Percentiles rank a stretch among this genome's conserved stretches.
Conservation (phyloP, 2,329 filamentous ascomycete genomes). For the Xylariales sp. region DNA sequence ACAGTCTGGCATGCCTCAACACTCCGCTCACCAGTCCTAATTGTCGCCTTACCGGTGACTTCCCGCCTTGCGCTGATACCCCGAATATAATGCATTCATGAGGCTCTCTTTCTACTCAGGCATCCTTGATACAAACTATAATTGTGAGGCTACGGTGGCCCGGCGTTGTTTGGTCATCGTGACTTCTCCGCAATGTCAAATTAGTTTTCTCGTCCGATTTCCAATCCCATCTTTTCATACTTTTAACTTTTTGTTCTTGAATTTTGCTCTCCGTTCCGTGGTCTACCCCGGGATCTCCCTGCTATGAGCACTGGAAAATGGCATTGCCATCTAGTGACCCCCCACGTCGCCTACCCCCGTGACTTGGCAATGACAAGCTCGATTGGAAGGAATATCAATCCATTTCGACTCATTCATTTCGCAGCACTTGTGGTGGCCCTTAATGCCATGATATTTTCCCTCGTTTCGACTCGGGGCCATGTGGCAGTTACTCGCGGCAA, state of each 20-base stretch:
- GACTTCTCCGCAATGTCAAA: slow-evolving; percentile 46
- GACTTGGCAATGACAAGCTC: slow-evolving; percentile 16
- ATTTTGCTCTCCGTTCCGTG: slow-evolving; percentile 32
- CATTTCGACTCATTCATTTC: slow-evolving; percentile 13
- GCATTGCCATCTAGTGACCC: slow-evolving; percentile 26
- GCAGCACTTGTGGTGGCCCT: slow-evolving; percentile 1
- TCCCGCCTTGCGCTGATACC: slow-evolving; percentile 62
- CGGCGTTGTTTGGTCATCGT: slow-evolving; percentile 56
- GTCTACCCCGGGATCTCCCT: slow-evolving; percentile 10
- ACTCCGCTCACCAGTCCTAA: slow-evolving; percentile 83
- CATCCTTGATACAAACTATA: slow-evolving; percentile 51
- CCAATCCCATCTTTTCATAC: slow-evolving; percentile 45
- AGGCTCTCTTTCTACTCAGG: slow-evolving; percentile 53
- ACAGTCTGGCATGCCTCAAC: slow-evolving; percentile 81
- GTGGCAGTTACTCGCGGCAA: neutral
- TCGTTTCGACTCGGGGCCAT: slow-evolving; percentile 10
- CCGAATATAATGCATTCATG: slow-evolving; percentile 67
- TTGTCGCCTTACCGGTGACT: slow-evolving; percentile 47
- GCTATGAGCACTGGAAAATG: slow-evolving; percentile 15
- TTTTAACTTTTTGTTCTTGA: slow-evolving; percentile 36
- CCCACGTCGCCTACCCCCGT: slow-evolving; percentile 8
- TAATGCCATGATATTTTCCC: neutral
- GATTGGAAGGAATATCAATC: slow-evolving; percentile 12
- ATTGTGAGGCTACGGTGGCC: slow-evolving; percentile 57
- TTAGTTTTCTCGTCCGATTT: slow-evolving; percentile 43